phyloP scores from a whole-genome alignment of 2,329 filamentous ascomycete genomes.

The Botrytis cinerea region DNA sequence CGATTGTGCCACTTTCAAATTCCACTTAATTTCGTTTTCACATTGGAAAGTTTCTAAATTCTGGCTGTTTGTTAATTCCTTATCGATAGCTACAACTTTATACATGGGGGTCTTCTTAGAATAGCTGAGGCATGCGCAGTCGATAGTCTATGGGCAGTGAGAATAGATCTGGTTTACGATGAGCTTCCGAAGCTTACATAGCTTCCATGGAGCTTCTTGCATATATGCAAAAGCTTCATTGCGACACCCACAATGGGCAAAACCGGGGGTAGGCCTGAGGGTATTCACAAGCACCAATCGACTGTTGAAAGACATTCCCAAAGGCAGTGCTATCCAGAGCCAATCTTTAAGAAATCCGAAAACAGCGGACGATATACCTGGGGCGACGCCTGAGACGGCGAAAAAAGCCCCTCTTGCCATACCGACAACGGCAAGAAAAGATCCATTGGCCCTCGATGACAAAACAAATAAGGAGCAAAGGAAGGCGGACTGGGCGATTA shows the following conservation, averaged over 20 bases:
- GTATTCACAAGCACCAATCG: conserved; percentile 39
- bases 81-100: conserved; percentile 24
- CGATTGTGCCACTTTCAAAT: neutral
- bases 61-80: conserved; percentile 4
- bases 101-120: conserved; percentile 23
- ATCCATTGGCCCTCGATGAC: conserved; percentile 64
- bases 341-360: conserved; percentile 32
- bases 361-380: conserved; percentile 32
- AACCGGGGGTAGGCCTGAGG: conserved; percentile 32
- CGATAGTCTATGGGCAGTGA: conserved; percentile 28
- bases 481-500: conserved; percentile 97
- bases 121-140: conserved; percentile 22
- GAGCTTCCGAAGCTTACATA: conserved; percentile 37
- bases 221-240: conserved; percentile 33
- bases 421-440: conserved; percentile 42
- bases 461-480: conserved; percentile 83
- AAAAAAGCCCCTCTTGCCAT: conserved; percentile 30
- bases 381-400: conserved; percentile 34
- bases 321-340: conserved; percentile 28
- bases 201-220: conserved; percentile 38
- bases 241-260: conserved; percentile 32
- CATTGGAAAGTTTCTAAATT: neutral
- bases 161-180: conserved; percentile 30
- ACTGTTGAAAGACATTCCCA: conserved; percentile 32
- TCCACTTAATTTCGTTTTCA: no score